These are phyloP conservation scores for Cutaneotrichosporon cutaneum DNA, from an alignment of 1,284 basidiomycete genomes.

Conservation along the genomic window DNA sequence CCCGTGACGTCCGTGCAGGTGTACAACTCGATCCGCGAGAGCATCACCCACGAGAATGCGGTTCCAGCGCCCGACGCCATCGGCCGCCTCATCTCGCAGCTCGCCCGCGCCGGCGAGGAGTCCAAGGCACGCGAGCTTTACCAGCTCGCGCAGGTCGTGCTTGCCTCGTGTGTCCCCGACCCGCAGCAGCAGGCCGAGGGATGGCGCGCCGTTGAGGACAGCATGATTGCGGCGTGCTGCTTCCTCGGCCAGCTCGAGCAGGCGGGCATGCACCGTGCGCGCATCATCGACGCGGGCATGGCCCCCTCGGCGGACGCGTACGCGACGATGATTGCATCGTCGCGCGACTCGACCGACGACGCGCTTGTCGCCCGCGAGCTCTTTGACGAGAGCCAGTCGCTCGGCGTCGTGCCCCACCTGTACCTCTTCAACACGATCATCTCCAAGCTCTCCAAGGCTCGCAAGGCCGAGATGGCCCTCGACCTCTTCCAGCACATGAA, in stretches of 20 bases:
- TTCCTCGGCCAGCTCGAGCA: slow-evolving; percentile 74
- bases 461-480: slow-evolving; percentile 83
- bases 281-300: slow-evolving; percentile 74
- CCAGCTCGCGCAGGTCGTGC: slow-evolving; percentile 64
- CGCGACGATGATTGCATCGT: slow-evolving; percentile 78
- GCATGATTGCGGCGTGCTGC: slow-evolving; percentile 80
- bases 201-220: slow-evolving; percentile 80
- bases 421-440: slow-evolving; percentile 96
- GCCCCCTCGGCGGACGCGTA: slow-evolving; percentile 84
- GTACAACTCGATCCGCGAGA: slow-evolving; percentile 19
- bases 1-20: slow-evolving; percentile 19
- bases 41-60: slow-evolving; percentile 24
- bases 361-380: slow-evolving; percentile 78
- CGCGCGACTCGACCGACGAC: slow-evolving; percentile 92
- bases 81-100: slow-evolving; percentile 64
- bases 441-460: slow-evolving; percentile 85
- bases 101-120: slow-evolving; percentile 65
- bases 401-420: slow-evolving; percentile 71
- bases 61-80: slow-evolving; percentile 53
- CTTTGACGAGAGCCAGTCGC: slow-evolving; percentile 72
- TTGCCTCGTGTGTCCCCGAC: slow-evolving; percentile 52
- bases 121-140: slow-evolving; percentile 68
- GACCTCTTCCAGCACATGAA: slow-evolving; percentile 81
- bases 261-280: slow-evolving; percentile 75
- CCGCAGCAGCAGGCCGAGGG: slow-evolving; percentile 53